A percentile compares a stretch with the other conserved stretches of the same genome.
These are phyloP conservation scores for Dionaea muscipula DNA, from an alignment of 179 eudicot species.

Conservation along the genomic window DNA sequence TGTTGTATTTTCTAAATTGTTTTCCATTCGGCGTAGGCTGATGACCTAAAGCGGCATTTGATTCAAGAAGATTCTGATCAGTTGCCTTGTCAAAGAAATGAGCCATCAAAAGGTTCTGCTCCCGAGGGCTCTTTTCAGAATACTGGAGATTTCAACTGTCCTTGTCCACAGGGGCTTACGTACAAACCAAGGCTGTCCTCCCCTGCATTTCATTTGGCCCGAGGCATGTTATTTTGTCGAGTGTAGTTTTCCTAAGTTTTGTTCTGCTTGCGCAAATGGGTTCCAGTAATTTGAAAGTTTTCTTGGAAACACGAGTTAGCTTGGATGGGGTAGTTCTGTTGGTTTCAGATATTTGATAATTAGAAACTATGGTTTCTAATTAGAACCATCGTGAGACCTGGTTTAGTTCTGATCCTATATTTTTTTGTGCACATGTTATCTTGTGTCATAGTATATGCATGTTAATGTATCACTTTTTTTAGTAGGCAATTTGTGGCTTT, in stretches of 20 bases:
- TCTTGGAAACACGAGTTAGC: too few species aligned
- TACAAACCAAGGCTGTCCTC: conserved; percentile 35
- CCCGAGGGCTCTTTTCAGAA: conserved; percentile 26
- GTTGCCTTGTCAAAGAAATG: conserved; percentile 29
- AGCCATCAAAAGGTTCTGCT: conserved; percentile 21
- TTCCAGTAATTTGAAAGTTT: too few species aligned
- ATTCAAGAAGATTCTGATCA: conserved; percentile 40
- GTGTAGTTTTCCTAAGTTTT: too few species aligned
- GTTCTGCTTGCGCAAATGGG: too few species aligned
- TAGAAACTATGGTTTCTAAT: neutral
- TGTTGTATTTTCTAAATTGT: too few species aligned
- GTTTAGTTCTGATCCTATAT: neutral
- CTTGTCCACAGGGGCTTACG: conserved; percentile 31
- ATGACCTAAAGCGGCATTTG: conserved; percentile 86
- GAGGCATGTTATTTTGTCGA: conserved; percentile 28
- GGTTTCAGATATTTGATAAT: neutral
- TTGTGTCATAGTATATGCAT: neutral
- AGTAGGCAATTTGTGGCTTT: neutral
- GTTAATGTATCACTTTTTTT: neutral
- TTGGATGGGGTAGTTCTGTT: too few species aligned
- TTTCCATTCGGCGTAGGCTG: conserved; percentile 32
- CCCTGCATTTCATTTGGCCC: conserved; percentile 35
- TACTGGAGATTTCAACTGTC: conserved; percentile 28
- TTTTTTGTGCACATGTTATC: neutral
- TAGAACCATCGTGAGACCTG: neutral